Evolutionary conservation across 2,329 filamentous ascomycete species (phyloP), one percentile per base, ranked within the genome.

Genomic region (Epicoccum sorghinum): DNA sequence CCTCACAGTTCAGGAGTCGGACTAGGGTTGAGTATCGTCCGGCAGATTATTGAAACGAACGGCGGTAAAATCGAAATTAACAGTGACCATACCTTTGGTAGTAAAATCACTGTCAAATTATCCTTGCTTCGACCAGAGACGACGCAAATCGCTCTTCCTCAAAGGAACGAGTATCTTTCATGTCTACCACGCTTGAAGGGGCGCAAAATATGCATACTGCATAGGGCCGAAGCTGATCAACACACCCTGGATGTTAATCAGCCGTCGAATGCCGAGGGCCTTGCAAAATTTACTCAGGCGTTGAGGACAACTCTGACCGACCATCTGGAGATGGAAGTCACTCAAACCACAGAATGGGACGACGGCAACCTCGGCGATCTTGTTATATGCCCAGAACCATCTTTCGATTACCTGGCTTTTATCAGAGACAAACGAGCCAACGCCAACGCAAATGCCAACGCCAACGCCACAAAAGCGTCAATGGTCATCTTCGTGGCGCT

Each of bases 401-500:
- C 65, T 1, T 70, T 74, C 29, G 66, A 68, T 9, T 73, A 72
- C 42, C 64, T 75, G 7, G 41, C 54, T 6, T 46, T 59, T 1
- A 64, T 73, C n/a, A 59, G 71, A 1, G 29, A 42, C 5, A 61
- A 59, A 45, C 30, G 35, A 7, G 25, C 36, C 1, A 42, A 27
- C 4, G 32, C 44, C 7, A 56, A 42, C 40, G 66, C 66, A 6
- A 33, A 53, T 6, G 18, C 18, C 18, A 18, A 18, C 18, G 18
- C 18, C 18, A 18, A 18, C 18, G 18, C 18, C 18, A 18, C 18
- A 18, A 59, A 47, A 44, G 67, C 68, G 7, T 64, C 70, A 3
- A 50, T 72, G 1, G 65, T 65, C 0, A 57, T 75, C 1, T 73
- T 75, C 35, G 56, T 74, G n/a, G 69, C 68, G 0, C 62, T 72